Conservation (phyloP, 176 grass and related monocot species). For the Triticum dicoccoides region DNA sequence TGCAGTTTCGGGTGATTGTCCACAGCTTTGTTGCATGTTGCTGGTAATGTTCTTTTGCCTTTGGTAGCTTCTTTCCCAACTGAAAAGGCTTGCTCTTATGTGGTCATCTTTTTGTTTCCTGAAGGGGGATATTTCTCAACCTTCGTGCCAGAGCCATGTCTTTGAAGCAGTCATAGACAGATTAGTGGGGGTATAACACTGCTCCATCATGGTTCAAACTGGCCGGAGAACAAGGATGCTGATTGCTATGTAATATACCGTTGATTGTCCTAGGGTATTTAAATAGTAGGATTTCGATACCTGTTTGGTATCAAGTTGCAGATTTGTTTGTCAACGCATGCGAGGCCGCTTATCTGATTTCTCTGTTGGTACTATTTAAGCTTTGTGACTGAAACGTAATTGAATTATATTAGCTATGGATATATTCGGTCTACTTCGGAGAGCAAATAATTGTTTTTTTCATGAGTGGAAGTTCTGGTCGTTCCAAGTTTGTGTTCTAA, state of each 20-base stretch:
- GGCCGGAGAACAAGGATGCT: conserved; percentile 1
- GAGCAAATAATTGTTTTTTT: background rate
- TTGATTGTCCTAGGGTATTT: background rate
- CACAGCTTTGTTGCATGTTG: conserved; percentile 80
- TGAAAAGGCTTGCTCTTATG: background rate
- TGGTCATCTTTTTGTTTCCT: background rate
- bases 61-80: background rate
- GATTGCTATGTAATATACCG: background rate
- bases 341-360: background rate
- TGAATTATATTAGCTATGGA: background rate
- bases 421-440: background rate
- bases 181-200: background rate
- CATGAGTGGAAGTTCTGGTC: background rate
- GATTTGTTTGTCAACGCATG: conserved; percentile 6
- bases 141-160: conserved; percentile 72
- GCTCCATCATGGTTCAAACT: background rate
- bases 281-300: background rate
- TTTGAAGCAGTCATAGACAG: conserved; percentile 53
- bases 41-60: conserved; percentile 51
- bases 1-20: conserved; percentile 90
- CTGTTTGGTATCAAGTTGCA: background rate
- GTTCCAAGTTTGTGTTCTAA: background rate
- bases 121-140: conserved; percentile 96
- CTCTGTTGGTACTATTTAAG: background rate
- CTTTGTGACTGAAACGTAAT: background rate